phyloP scores from a whole-genome alignment of 805 yeast genomes.

The Myxozyma nipponensis region DNA sequence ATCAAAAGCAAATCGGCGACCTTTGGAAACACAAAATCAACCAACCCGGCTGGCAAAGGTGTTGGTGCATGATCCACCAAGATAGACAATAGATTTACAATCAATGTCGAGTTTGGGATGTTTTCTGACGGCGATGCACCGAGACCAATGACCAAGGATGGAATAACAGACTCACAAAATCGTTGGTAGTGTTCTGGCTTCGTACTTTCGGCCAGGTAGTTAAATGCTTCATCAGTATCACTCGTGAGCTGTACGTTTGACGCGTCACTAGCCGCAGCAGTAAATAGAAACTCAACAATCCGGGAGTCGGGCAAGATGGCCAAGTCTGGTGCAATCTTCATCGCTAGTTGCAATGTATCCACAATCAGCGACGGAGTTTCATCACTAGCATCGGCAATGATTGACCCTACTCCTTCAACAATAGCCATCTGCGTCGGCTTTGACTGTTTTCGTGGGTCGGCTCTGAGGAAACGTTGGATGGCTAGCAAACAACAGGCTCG shows the following conservation, averaged over 20 bases:
- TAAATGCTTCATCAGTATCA: constrained; percentile 67
- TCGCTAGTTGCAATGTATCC: constrained; percentile 61
- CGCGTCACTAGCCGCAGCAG: constrained; percentile 67
- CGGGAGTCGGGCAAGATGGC: constrained; percentile 36
- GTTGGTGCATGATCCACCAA: constrained; percentile 24
- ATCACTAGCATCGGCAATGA: constrained; percentile 65
- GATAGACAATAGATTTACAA: constrained; percentile 17
- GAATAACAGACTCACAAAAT: constrained; percentile 31
- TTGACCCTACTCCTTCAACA: constrained; percentile 41
- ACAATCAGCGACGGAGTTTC: constrained; percentile 73
- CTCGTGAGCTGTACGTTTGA: constrained; percentile 65
- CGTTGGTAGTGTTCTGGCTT: constrained; percentile 31
- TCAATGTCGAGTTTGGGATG: constrained; percentile 11
- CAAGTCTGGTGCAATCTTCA: constrained; percentile 45
- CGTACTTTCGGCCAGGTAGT: constrained; percentile 48
- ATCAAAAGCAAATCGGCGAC: constrained; percentile 13
- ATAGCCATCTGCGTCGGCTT: constrained; percentile 31
- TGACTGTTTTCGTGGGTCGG: constrained; percentile 25
- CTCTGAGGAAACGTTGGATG: constrained; percentile 16
- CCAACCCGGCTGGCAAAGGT: constrained; percentile 23
- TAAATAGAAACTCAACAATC: constrained; percentile 54
- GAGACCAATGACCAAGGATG: constrained; percentile 18
- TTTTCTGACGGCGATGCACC: constrained; percentile 8
- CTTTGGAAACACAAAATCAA: constrained; percentile 22
- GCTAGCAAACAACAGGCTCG: constrained; percentile 24